Evolutionary conservation across 805 yeast species (phyloP), one percentile per base, ranked within the genome.

Genomic region (Candida methanosorbosa): DNA sequence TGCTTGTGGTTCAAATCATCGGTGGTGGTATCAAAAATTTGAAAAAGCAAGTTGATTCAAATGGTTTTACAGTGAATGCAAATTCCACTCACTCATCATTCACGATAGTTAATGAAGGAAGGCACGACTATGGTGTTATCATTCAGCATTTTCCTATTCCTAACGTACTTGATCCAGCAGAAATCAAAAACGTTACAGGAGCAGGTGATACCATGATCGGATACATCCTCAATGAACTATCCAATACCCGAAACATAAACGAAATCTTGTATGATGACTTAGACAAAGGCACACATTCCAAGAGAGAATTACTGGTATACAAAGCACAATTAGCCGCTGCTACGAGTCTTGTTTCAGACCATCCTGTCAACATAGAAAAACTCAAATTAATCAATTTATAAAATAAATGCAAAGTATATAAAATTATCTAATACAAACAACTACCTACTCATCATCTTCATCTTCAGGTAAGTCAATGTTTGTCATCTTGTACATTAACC

Each of bases 191-290:
- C 44, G 94, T 82, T 22, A 84, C 90, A 9, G 96, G 95, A 2
- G 94, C 94, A 1, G 96, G 95, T 9, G 95, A 86, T 54, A 68
- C 92, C 0, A 63, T 86, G 29, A 68, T 76, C 20, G 95, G 95
- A 0, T 73, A 68, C 19, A 42, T 86, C 17, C 52, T 74, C 11
- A 59, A 78, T 3, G 64, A 64, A 37, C 40, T 69, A 33, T 54
- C 61, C 2, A 35, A 39, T 15, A 40, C 38, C 9, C n/a, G n/a
- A n/a, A n/a, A n/a, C n/a, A n/a, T n/a, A n/a, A n/a, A n/a, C n/a
- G n/a, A n/a, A n/a, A n/a, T n/a, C n/a, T 14, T 44, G 40, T 23
- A 18, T 48, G 27, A 19, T 13, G 30, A 29, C 5, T 15, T 38
- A 4, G n/a, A 18, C 4, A 13, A 13, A 12, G 18, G 5, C 13